Percentiles rank a stretch among this genome's conserved stretches.
Conservation (phyloP, 2,329 filamentous ascomycete species). For the Samsoniella hepiali region DNA sequence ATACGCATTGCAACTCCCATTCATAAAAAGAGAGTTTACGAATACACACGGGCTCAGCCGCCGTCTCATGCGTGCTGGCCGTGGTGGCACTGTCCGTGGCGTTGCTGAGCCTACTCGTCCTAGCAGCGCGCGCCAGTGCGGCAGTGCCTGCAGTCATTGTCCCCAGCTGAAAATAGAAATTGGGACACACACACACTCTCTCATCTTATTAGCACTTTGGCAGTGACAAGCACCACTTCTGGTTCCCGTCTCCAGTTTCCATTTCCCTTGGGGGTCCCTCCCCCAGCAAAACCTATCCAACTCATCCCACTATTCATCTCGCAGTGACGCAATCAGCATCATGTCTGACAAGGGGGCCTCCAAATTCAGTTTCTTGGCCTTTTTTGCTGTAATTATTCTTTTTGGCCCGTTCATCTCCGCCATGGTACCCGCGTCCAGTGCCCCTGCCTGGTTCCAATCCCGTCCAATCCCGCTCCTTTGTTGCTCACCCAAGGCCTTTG, state of each 20-base stretch:
- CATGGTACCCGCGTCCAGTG: too few species aligned
- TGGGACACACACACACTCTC: too few species aligned
- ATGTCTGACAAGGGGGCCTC: background rate
- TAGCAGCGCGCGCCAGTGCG: too few species aligned
- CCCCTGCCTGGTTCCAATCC: too few species aligned
- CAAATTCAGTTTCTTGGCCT: background rate
- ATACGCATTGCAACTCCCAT: too few species aligned
- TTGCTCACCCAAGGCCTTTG: too few species aligned
- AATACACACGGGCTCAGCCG: too few species aligned
- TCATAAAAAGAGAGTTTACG: too few species aligned
- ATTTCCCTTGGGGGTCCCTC: background rate
- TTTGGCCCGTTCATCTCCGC: background rate
- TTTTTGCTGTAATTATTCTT: background rate
- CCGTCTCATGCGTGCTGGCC: background rate
- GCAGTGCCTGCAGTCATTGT: too few species aligned
- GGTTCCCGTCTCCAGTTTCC: background rate
- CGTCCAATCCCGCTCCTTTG: too few species aligned
- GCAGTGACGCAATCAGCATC: constrained; percentile 4
- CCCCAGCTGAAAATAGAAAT: too few species aligned
- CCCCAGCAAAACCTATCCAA: background rate
- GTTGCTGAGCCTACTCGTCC: background rate
- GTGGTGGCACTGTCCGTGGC: background rate
- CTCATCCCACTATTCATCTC: constrained; percentile 2
- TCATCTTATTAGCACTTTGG: background rate
- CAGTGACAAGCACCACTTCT: background rate